Base-by-base conservation (phyloP, 306 rosid genomes). In the Aeschynomene evenia region DNA sequence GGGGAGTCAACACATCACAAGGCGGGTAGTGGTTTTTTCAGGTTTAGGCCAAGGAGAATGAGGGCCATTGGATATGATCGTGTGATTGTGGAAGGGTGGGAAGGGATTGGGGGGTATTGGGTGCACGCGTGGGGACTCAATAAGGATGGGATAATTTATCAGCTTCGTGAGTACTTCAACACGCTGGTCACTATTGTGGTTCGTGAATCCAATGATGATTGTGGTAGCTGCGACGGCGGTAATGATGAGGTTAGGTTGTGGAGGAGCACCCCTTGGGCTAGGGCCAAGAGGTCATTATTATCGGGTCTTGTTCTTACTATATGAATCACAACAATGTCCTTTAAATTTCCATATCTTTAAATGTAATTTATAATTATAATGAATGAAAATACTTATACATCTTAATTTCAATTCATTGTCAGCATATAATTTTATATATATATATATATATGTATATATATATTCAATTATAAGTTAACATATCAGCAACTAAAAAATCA, bases 21-120 rank as follows among this genome's bases (percentile, higher is more conserved):
- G 2, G 40, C n/a, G n/a, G n/a, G n/a, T n/a, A n/a, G n/a, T n/a
- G n/a, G 7, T 1, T 77, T 77, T 72, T n/a, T n/a, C n/a, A 48
- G 46, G 63, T 77, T 77, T 46, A 64, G 55, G 40, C 81, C 81
- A 6, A 20, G 72, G 61, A 77, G 73, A 40, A 70, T 63, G 45
- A 77, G 66, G 37, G 70, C 54, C 57, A 62, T 77, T 11, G 60
- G 60, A 21, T 72, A 57, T 43, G 81, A 63, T 16, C 68, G 61
- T 49, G 65, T 63, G 48, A 55, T 77, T 29, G 72, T 63, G 4
- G 81, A 77, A 62, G 81, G 81, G 22, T 70, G 81, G 81, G 77
- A 77, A 16, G 76, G 64, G 28, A 49, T 9, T 33, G 54, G 66
- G 23, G 76, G 70, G 72, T 70, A 77, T 12, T 70, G 81, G 81